phyloP scores from a whole-genome alignment of 202 grass and related monocot genomes.

The Thinopyrum obtusiflorum region DNA sequence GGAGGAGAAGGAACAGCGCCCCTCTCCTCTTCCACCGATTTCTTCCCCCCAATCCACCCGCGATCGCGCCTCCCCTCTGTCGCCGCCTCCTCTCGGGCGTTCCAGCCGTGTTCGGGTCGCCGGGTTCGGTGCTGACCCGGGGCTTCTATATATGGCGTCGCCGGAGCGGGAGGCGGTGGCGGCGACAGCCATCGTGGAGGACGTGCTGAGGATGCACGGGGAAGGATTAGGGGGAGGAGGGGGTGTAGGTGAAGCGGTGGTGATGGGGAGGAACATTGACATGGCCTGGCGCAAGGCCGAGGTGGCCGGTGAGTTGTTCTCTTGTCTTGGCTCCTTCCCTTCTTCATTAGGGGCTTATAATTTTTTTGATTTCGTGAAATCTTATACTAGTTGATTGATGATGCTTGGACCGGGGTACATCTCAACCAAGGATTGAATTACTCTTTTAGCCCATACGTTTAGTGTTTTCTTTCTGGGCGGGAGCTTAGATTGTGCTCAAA shows the following conservation, averaged over 20 bases:
- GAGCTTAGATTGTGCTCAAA: conserved; percentile 2
- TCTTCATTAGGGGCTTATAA: background rate
- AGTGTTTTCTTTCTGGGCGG: background rate
- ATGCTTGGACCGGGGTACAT: background rate
- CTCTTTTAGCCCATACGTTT: background rate
- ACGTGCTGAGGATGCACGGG: conserved; percentile 40
- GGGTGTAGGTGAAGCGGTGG: conserved; percentile 1
- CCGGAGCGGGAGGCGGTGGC: conserved; percentile 30
- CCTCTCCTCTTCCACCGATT: conserved; percentile 19
- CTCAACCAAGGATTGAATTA: background rate
- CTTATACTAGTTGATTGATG: background rate
- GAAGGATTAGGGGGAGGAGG: conserved; percentile 10
- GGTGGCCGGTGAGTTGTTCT: conserved; percentile 59
- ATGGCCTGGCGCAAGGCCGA: conserved; percentile 79
- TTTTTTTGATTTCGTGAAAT: background rate
- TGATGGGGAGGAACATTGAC: conserved; percentile 48
- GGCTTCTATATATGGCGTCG: conserved; percentile 24
- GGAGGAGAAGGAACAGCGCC: background rate
- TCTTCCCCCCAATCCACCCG: conserved; percentile 1
- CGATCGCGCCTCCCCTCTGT: background rate
- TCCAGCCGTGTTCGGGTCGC: conserved; percentile 26
- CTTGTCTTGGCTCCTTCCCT: background rate
- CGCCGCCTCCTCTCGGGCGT: background rate
- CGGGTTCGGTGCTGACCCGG: conserved; percentile 18
- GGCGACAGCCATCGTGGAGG: conserved; percentile 43